Percentiles rank a stretch among this genome's conserved stretches.
These are phyloP conservation scores for Phytophthora sp. DNA, from an alignment of 352 stramenopile species.

Conservation along the genomic window DNA sequence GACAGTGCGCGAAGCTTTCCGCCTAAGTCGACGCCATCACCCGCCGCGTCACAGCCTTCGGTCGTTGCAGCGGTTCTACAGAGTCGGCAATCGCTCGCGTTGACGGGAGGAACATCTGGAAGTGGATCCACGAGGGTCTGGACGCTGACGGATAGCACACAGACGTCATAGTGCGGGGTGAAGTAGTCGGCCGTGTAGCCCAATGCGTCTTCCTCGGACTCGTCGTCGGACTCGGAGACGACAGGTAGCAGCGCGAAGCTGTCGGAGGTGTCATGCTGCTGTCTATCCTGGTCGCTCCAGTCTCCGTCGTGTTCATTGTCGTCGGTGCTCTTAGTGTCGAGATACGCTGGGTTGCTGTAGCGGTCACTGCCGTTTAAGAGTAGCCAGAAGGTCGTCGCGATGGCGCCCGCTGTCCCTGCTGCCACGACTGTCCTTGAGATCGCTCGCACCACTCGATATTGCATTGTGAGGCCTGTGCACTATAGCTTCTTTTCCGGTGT, in stretches of 20 bases:
- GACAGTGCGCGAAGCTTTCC: slow-evolving; percentile 18
- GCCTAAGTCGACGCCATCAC: not conserved
- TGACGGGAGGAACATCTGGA: slow-evolving; percentile 13
- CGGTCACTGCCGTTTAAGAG: slow-evolving; percentile 15
- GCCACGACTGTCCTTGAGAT: slow-evolving; percentile 25
- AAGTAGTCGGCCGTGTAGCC: slow-evolving; percentile 38
- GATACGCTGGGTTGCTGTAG: slow-evolving; percentile 2
- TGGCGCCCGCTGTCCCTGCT: slow-evolving; percentile 30
- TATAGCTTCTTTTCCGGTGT: slow-evolving; percentile 27
- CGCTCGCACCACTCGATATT: slow-evolving; percentile 27
- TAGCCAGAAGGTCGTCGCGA: slow-evolving; percentile 30
- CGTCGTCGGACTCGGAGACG: slow-evolving; percentile 32
- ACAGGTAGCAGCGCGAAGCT: slow-evolving; percentile 28
- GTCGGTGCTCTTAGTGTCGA: not conserved
- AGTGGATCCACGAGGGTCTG: slow-evolving; percentile 31
- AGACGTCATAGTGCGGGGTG: slow-evolving; percentile 35
- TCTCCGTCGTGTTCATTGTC: slow-evolving; percentile 4
- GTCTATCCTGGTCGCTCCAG: slow-evolving; percentile 4
- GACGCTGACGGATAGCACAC: slow-evolving; percentile 33
- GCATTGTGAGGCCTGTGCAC: slow-evolving; percentile 22
- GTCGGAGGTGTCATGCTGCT: slow-evolving; percentile 1
- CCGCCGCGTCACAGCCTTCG: slow-evolving; percentile 2
- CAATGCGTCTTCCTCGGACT: slow-evolving; percentile 19
- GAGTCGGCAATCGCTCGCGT: slow-evolving; percentile 27
- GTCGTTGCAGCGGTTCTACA: slow-evolving; percentile 17